Evolutionary conservation across 352 stramenopile species (phyloP).

Genomic region (Globisporangium nodosum): DNA sequence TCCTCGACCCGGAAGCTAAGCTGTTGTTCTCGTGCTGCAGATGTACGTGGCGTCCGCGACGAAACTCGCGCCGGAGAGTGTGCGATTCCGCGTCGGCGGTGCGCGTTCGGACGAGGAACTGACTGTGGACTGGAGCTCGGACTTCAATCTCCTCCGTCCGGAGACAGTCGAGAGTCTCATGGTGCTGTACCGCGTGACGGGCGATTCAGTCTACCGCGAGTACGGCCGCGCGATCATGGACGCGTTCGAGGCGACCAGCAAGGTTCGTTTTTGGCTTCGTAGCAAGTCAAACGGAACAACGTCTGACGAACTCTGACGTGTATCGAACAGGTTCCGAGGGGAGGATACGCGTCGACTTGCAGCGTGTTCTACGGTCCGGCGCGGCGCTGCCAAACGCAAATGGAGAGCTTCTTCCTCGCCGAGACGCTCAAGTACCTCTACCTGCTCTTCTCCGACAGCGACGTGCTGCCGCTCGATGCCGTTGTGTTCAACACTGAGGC

Average conservation of each 20-base stretch:
- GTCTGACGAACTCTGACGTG: too few relatives aligned
- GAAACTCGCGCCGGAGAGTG: conserved; percentile 69
- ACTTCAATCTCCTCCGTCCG: conserved; percentile 75
- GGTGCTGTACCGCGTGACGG: conserved; percentile 82
- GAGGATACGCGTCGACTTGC: conserved; percentile 59
- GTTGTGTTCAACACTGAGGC: conserved; percentile 87
- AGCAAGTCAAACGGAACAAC: not conserved
- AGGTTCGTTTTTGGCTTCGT: conserved; percentile 17
- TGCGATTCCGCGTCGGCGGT: not conserved
- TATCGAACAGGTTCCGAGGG: conserved; percentile 20
- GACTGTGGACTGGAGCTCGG: conserved; percentile 17
- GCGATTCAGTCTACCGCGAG: conserved; percentile 70
- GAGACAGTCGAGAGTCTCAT: conserved; percentile 90
- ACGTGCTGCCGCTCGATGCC: conserved; percentile 58
- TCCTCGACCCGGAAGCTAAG: not conserved
- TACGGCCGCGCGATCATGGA: conserved; percentile 79
- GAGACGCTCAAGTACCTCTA: conserved; percentile 94
- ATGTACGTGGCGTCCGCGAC: conserved; percentile 65
- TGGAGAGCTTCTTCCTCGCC: conserved; percentile 90
- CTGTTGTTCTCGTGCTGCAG: conserved; percentile 11
- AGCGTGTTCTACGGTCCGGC: conserved; percentile 21
- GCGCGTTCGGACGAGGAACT: conserved; percentile 10
- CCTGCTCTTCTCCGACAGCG: conserved; percentile 77
- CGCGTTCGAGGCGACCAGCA: conserved; percentile 62
- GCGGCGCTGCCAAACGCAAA: conserved; percentile 20